phyloP scores from a whole-genome alignment of 139 green algal species.

The Chlamydomonas sp. region DNA sequence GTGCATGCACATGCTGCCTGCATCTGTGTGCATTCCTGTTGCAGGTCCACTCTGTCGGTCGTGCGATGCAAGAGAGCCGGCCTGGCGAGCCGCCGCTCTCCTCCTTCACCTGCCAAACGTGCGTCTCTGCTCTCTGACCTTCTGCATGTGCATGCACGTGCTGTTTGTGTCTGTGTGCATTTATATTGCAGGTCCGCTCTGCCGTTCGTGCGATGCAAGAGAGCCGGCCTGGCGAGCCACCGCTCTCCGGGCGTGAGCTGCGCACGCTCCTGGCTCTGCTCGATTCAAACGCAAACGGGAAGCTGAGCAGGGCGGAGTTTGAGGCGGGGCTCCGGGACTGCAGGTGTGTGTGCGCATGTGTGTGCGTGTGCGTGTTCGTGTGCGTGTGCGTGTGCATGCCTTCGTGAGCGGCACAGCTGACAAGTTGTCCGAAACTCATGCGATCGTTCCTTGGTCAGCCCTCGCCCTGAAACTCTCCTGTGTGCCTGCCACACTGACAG shows the following conservation, averaged over 20 bases:
- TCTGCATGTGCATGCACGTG: too few species aligned
- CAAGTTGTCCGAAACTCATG: too few species aligned
- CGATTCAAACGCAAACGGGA: constrained; percentile 24
- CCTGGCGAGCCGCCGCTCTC: background rate
- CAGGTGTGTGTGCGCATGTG: constrained; percentile 11
- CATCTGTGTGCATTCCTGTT: too few species aligned
- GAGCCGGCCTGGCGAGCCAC: constrained; percentile 21
- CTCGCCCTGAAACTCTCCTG: too few species aligned
- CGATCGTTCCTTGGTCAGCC: too few species aligned
- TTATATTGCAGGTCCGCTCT: background rate
- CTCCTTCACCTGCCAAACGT: too few species aligned
- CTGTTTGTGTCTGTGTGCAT: too few species aligned
- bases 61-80: background rate
- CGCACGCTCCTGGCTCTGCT: constrained; percentile 21
- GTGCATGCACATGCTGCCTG: too few species aligned
- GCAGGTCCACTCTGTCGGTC: background rate
- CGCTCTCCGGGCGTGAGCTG: constrained; percentile 25
- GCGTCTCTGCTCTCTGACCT: too few species aligned
- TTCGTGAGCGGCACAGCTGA: too few species aligned
- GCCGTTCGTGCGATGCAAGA: constrained; percentile 20
- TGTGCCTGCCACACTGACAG: too few species aligned
- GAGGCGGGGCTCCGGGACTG: constrained; percentile 24
- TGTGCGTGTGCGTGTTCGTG: background rate
- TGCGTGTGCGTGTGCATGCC: constrained; percentile 17
- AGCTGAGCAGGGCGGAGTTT: constrained; percentile 23